A percentile compares a stretch with the other conserved stretches of the same genome.
Conservation (phyloP, 306 rosid species). For the Ammopiptanthus mongolicus region DNA sequence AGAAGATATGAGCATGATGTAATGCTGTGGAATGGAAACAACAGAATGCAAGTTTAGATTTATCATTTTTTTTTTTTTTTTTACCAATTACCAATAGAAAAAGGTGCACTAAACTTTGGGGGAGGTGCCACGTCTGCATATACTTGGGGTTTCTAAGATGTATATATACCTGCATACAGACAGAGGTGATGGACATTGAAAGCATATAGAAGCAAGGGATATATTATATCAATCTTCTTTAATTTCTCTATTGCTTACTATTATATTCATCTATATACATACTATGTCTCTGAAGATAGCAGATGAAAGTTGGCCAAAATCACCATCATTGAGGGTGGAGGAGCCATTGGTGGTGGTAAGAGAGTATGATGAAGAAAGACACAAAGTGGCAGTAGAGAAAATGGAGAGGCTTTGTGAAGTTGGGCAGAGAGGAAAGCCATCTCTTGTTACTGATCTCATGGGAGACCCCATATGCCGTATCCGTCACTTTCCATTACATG, state of each 20-base stretch:
- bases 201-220: slow-evolving; percentile 13
- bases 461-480: slow-evolving; percentile 87
- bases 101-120: slow-evolving; percentile 35
- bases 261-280: not conserved
- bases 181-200: slow-evolving; percentile 11
- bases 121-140: slow-evolving; percentile 48
- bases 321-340: slow-evolving; percentile 6
- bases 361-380: slow-evolving; percentile 64
- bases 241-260: not conserved
- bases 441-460: slow-evolving; percentile 81
- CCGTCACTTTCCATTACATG: slow-evolving; percentile 67
- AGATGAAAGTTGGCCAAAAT: slow-evolving; percentile 38
- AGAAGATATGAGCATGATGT: slow-evolving; percentile 31
- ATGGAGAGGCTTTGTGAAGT: slow-evolving; percentile 72
- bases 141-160: slow-evolving; percentile 23
- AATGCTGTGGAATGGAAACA: slow-evolving; percentile 28
- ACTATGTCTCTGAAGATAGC: slow-evolving; percentile 60
- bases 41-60: slow-evolving; percentile 22
- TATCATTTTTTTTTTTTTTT: not conserved
- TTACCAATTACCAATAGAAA: slow-evolving; percentile 21
- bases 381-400: slow-evolving; percentile 65
- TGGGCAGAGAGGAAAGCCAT: slow-evolving; percentile 61
- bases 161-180: slow-evolving; percentile 25
- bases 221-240: slow-evolving; percentile 4
- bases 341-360: slow-evolving; percentile 37